phyloP scores from a whole-genome alignment of 2,329 filamentous ascomycete genomes.

The Nakataea oryzae region DNA sequence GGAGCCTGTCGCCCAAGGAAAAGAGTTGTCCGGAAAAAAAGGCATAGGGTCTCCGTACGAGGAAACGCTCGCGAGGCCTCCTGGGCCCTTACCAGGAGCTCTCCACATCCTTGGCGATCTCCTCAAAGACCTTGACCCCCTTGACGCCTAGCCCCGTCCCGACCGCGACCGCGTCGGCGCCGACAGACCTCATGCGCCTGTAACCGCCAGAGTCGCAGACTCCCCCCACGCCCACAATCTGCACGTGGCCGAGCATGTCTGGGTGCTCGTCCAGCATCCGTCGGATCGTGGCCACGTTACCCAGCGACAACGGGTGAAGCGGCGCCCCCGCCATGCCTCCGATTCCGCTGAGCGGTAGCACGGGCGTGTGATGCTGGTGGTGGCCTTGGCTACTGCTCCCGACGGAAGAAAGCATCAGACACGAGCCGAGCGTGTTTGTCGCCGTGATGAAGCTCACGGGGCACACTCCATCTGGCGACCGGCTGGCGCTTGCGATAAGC shows the following conservation, averaged over 20 bases:
- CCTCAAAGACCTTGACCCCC: slow-evolving; percentile 51
- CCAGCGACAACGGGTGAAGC: slow-evolving; percentile 62
- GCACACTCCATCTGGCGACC: slow-evolving; percentile 14
- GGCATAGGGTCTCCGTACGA: too few species aligned
- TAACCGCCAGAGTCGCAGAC: slow-evolving; percentile 55
- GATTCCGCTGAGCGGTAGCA: slow-evolving; percentile 44
- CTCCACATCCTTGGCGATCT: slow-evolving; percentile 40
- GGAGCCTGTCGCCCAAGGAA: neutral
- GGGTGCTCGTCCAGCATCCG: slow-evolving; percentile 41
- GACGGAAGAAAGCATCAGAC: slow-evolving; percentile 39
- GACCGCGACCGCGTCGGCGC: slow-evolving; percentile 56
- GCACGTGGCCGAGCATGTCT: slow-evolving; percentile 37
- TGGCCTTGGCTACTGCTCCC: slow-evolving; percentile 4
- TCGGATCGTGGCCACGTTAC: slow-evolving; percentile 63
- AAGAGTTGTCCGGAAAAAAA: neutral
- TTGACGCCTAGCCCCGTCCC: slow-evolving; percentile 58
- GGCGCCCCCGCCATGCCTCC: slow-evolving; percentile 65
- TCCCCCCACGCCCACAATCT: slow-evolving; percentile 63
- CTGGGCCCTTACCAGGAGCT: neutral
- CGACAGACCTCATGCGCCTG: slow-evolving; percentile 54
- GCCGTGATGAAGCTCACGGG: slow-evolving; percentile 60
- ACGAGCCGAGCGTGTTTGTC: slow-evolving; percentile 62
- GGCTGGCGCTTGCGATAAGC: slow-evolving; percentile 24
- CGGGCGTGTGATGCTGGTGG: slow-evolving; percentile 24
- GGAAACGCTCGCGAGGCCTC: neutral